Conservation (phyloP, 805 yeast species). For the Schwanniomyces vanrijiae region DNA sequence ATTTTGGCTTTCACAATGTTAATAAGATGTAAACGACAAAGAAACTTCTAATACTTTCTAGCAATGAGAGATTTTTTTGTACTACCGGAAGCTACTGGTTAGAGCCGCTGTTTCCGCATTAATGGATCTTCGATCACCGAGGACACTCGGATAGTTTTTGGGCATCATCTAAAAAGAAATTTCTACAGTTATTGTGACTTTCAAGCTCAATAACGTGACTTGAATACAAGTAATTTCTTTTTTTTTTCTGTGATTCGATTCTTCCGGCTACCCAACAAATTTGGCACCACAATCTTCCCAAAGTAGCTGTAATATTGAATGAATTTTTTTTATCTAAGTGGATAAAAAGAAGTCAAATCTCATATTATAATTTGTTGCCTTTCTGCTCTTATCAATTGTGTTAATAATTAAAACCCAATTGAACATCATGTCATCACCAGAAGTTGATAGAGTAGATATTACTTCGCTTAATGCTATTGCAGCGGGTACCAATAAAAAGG, state of each 20-base stretch:
- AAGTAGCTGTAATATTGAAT: neutral
- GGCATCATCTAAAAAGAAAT: neutral
- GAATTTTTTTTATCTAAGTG: neutral
- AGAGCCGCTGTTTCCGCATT: neutral
- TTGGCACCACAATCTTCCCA: neutral
- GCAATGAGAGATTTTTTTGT: neutral
- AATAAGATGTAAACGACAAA: neutral
- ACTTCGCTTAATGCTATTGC: constrained; percentile 75
- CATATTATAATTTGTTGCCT: neutral
- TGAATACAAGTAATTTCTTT: neutral
- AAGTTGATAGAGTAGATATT: constrained; percentile 50
- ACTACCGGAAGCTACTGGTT: neutral
- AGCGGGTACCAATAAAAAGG: constrained; percentile 73
- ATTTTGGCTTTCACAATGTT: neutral
- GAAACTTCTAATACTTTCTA: too few relatives aligned
- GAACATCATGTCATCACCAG: constrained; percentile 1
- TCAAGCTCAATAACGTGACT: neutral
- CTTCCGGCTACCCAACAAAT: constrained; percentile 1
- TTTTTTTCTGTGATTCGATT: neutral
- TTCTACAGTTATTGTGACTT: too few relatives aligned
- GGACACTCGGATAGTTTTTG: neutral
- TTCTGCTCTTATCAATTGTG: neutral
- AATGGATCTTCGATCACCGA: neutral
- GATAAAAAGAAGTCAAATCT: neutral
- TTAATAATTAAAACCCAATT: neutral